Percentiles rank a stretch among this genome's conserved stretches.
Evolutionary conservation across 1,139 yeast species (phyloP).

Genomic region (Nakaseomyces uthaithaninus): DNA sequence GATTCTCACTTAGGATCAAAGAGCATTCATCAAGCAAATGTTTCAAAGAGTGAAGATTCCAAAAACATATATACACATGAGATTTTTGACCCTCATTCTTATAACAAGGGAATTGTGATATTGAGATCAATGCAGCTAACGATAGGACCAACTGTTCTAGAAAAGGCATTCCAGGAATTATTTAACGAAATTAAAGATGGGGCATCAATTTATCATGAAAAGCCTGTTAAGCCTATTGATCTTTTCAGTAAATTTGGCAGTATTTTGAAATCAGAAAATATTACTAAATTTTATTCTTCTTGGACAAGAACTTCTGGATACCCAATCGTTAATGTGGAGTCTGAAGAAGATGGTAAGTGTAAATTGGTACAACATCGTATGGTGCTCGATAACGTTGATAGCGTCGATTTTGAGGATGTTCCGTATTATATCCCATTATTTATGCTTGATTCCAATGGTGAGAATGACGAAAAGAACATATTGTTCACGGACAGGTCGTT

Average conservation of each 20-base stretch:
- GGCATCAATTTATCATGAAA: slow-evolving; percentile 25
- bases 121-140: slow-evolving; percentile 48
- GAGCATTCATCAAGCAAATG: slow-evolving; percentile 27
- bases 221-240: slow-evolving; percentile 46
- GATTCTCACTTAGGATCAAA: slow-evolving; percentile 36
- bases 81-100: slow-evolving; percentile 48
- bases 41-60: slow-evolving; percentile 27
- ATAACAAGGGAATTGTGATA: slow-evolving; percentile 57
- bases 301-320: slow-evolving; percentile 55
- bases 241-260: slow-evolving; percentile 41
- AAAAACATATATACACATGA: slow-evolving; percentile 28
- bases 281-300: slow-evolving; percentile 43
- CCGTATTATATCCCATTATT: slow-evolving; percentile 44
- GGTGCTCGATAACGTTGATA: slow-evolving; percentile 13
- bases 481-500: slow-evolving; percentile 44
- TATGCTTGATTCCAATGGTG: slow-evolving; percentile 36
- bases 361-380: slow-evolving; percentile 48
- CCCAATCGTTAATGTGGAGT: slow-evolving; percentile 44
- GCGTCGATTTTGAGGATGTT: slow-evolving; percentile 25
- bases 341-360: slow-evolving; percentile 29
- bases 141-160: slow-evolving; percentile 35
- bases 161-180: slow-evolving; percentile 39
- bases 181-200: slow-evolving; percentile 23
- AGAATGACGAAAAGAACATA: slow-evolving; percentile 33
- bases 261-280: slow-evolving; percentile 29